Percentiles rank a stretch among this genome's conserved stretches.
Conservation (phyloP, 495 filamentous ascomycete species). For the Rostrohypoxylon terebratum region DNA sequence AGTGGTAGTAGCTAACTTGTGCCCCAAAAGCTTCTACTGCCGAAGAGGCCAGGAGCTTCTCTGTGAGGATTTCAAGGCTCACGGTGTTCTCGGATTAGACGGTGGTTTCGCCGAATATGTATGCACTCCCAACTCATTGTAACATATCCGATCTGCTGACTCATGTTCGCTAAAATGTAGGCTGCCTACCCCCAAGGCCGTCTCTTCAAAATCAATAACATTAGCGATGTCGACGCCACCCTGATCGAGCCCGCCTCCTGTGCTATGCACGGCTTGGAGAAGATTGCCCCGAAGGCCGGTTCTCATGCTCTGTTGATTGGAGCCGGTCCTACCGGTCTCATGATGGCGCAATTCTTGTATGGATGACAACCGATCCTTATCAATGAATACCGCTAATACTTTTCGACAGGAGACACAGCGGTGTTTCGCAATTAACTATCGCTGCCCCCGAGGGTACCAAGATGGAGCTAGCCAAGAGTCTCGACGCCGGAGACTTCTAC, state of each 20-base stretch:
- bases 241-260: slow-evolving; percentile 79
- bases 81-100: slow-evolving; percentile 70
- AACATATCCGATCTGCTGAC: slow-evolving; percentile 14
- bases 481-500: slow-evolving; percentile 75
- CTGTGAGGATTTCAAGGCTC: slow-evolving; percentile 76
- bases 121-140: slow-evolving; percentile 54
- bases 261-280: slow-evolving; percentile 76
- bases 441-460: slow-evolving; percentile 75
- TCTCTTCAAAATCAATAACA: slow-evolving; percentile 77
- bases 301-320: slow-evolving; percentile 75
- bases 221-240: slow-evolving; percentile 77
- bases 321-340: slow-evolving; percentile 74
- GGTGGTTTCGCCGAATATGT: slow-evolving; percentile 78
- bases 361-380: neutral
- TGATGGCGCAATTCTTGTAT: slow-evolving; percentile 53
- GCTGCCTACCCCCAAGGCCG: slow-evolving; percentile 66
- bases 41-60: slow-evolving; percentile 74
- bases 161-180: slow-evolving; percentile 14
- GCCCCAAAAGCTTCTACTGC: slow-evolving; percentile 69
- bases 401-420: slow-evolving; percentile 59
- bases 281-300: slow-evolving; percentile 75
- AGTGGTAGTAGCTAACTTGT: slow-evolving; percentile 17
- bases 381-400: slow-evolving; percentile 6
- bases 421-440: slow-evolving; percentile 73
- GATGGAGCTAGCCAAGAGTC: slow-evolving; percentile 74